These are phyloP conservation scores for Zygotorulaspora sp. DNA, from an alignment of 805 yeast species.

Conservation along the genomic window DNA sequence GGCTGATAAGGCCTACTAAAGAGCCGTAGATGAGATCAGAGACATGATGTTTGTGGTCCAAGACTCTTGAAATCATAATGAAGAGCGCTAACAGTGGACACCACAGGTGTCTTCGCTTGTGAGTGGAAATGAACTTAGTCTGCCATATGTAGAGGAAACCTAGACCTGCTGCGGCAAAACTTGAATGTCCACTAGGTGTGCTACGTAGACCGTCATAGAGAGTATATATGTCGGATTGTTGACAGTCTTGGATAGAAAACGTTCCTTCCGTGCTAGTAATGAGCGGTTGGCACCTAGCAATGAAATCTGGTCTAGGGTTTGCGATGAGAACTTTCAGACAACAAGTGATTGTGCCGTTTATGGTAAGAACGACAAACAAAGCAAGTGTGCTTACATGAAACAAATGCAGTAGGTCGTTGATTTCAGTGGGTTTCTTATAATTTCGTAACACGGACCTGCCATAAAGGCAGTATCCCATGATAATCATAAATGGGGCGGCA, in stretches of 20 bases:
- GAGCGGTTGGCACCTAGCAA: constrained; percentile 25
- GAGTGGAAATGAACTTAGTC: constrained; percentile 16
- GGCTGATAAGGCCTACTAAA: constrained; percentile 16
- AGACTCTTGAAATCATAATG: constrained; percentile 29
- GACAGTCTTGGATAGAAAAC: constrained; percentile 18
- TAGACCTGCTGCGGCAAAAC: constrained; percentile 23
- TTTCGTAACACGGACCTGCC: constrained; percentile 7
- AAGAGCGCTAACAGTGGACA: constrained; percentile 22
- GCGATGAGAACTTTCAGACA: constrained; percentile 25
- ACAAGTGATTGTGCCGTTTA: constrained; percentile 29
- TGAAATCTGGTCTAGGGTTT: constrained; percentile 31
- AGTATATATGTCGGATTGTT: constrained; percentile 18
- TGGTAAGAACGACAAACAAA: constrained; percentile 18
- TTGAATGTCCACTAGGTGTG: constrained; percentile 34
- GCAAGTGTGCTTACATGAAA: constrained; percentile 22
- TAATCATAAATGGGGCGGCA: constrained; percentile 10
- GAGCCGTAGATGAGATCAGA: constrained; percentile 29
- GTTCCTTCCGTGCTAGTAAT: constrained; percentile 3
- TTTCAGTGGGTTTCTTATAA: constrained; percentile 15
- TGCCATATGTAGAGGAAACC: constrained; percentile 28
- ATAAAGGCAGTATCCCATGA: constrained; percentile 17
- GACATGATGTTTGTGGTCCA: constrained; percentile 34
- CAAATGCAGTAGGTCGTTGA: constrained; percentile 24
- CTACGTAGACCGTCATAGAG: constrained; percentile 31
- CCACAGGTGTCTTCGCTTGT: constrained; percentile 25